These are phyloP conservation scores for Haplosporangium sp. DNA, from an alignment of 371 early-diverging fungal species.

Conservation along the genomic window DNA sequence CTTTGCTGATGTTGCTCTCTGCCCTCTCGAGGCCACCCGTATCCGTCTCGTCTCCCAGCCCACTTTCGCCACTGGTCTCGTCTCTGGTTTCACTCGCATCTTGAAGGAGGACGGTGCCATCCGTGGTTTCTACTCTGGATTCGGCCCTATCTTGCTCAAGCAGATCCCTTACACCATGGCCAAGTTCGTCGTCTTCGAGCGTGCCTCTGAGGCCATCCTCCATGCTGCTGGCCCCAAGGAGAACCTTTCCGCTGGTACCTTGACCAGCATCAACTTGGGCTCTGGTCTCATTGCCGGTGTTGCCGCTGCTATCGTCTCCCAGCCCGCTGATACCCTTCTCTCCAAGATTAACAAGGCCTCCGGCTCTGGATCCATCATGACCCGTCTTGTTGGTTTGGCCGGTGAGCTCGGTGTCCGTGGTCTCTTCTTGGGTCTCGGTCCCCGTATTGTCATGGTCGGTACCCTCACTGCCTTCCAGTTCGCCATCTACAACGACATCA, in stretches of 20 bases:
- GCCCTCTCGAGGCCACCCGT: constrained; percentile 84
- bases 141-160: constrained; percentile 81
- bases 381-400: constrained; percentile 65
- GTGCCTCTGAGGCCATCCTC: constrained; percentile 69
- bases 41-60: constrained; percentile 85
- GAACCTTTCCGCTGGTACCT: constrained; percentile 62
- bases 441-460: constrained; percentile 84
- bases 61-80: constrained; percentile 73
- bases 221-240: constrained; percentile 67
- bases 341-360: constrained; percentile 88
- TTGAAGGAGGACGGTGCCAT: constrained; percentile 76
- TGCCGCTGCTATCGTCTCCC: constrained; percentile 94
- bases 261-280: constrained; percentile 85
- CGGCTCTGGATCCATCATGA: constrained; percentile 68
- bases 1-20: constrained; percentile 91
- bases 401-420: constrained; percentile 74
- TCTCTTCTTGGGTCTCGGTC: constrained; percentile 75
- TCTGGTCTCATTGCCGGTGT: constrained; percentile 95
- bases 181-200: constrained; percentile 94
- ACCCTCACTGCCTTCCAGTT: constrained; percentile 78
- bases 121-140: constrained; percentile 82
- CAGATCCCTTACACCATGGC: constrained; percentile 94
- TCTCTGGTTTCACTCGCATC: constrained; percentile 70
- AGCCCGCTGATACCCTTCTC: constrained; percentile 97
- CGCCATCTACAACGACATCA: constrained; percentile 71